Conservation (phyloP, 169 alveolate species). For the Plasmodium malariae region DNA sequence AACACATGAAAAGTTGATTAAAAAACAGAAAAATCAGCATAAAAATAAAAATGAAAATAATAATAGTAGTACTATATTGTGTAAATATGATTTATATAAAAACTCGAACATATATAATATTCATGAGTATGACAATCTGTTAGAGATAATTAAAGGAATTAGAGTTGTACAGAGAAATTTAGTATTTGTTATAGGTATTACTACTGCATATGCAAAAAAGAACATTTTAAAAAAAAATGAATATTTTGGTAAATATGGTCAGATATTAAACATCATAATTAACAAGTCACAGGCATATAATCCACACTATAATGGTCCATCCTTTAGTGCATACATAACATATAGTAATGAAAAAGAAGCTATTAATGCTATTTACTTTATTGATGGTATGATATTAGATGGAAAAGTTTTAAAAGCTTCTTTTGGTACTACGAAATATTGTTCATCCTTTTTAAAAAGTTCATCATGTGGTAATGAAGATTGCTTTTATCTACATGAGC, state of each 20-base stretch:
- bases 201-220: conserved; percentile 88
- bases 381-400: conserved; percentile 92
- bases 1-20: conserved; percentile 53
- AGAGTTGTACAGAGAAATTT: conserved; percentile 92
- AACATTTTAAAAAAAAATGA: conserved; percentile 88
- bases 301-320: conserved; percentile 89
- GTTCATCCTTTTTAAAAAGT: conserved; percentile 91
- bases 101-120: conserved; percentile 52
- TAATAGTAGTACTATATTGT: conserved; percentile 3
- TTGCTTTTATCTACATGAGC: conserved; percentile 93
- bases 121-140: conserved; percentile 47
- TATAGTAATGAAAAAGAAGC: conserved; percentile 92
- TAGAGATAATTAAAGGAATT: conserved; percentile 85
- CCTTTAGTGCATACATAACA: conserved; percentile 94
- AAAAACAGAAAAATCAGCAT: conserved; percentile 46
- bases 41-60: conserved; percentile 47
- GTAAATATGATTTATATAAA: conserved; percentile 53
- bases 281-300: conserved; percentile 89
- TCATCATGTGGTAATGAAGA: conserved; percentile 91
- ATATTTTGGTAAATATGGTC: conserved; percentile 92
- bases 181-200: conserved; percentile 92
- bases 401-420: conserved; percentile 92
- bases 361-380: conserved; percentile 92
- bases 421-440: conserved; percentile 96
- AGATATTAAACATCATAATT: conserved; percentile 89